Evolutionary conservation across 2,329 filamentous ascomycete species (phyloP).

Genomic region (Rutstroemia sp.): DNA sequence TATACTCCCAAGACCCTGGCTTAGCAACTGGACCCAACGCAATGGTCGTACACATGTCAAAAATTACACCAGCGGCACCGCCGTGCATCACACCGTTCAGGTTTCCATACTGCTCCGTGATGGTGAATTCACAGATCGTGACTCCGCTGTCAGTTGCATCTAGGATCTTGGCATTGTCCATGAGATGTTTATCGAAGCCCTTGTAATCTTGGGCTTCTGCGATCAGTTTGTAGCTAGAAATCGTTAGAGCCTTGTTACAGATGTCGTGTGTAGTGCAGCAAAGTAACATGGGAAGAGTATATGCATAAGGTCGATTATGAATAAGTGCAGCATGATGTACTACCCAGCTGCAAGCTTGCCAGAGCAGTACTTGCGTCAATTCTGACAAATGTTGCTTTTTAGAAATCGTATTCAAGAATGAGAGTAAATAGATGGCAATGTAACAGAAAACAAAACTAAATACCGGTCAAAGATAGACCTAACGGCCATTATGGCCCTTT

Average conservation of each 20-base stretch:
- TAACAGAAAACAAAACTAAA: too few species aligned
- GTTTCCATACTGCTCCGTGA: conserved; percentile 40
- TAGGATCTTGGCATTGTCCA: conserved; percentile 23
- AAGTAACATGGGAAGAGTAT: too few species aligned
- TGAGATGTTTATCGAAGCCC: conserved; percentile 23
- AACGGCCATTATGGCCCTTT: too few species aligned
- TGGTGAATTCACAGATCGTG: conserved; percentile 36
- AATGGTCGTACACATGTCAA: conserved; percentile 46
- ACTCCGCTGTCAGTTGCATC: conserved; percentile 29
- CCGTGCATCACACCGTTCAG: conserved; percentile 43
- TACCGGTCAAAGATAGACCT: too few species aligned
- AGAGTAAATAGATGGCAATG: too few species aligned
- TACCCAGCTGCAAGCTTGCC: too few species aligned
- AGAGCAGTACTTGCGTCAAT: too few species aligned
- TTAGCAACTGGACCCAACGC: conserved; percentile 41
- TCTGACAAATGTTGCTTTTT: too few species aligned
- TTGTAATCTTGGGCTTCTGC: conserved; percentile 10
- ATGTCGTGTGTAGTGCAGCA: too few species aligned
- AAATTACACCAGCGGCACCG: conserved; percentile 45
- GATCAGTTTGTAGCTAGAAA: conserved; percentile 20
- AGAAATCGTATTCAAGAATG: too few species aligned
- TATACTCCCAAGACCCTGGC: conserved; percentile 42
- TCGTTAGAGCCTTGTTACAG: background rate
- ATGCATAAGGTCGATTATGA: too few species aligned
- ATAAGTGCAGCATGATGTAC: too few species aligned